Percentiles rank a stretch among this genome's conserved stretches.
Evolutionary conservation across 768 basidiomycete species (phyloP).

Genomic region (Austroboletus festivus): DNA sequence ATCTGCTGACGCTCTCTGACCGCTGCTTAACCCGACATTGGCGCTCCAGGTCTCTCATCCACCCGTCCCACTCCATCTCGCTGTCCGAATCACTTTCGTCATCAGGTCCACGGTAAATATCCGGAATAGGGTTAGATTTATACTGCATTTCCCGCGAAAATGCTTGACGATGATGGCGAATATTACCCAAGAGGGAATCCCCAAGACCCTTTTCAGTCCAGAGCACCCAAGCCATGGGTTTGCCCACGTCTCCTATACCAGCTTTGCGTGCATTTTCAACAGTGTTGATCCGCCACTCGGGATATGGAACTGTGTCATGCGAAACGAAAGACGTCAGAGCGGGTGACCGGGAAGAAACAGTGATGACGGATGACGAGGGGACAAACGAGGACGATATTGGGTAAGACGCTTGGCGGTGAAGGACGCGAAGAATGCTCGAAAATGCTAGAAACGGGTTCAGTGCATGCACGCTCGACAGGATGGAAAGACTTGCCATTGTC

Average conservation of each 20-base stretch:
- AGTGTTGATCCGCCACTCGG: slow-evolving; percentile 60
- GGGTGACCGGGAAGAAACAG: slow-evolving; percentile 42
- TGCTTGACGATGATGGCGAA: slow-evolving; percentile 20
- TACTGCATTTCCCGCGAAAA: slow-evolving; percentile 25
- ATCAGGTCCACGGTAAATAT: slow-evolving; percentile 22
- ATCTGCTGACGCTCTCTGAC: not conserved
- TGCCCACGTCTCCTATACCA: slow-evolving; percentile 55
- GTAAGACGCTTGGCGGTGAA: slow-evolving; percentile 42
- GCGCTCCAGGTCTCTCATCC: slow-evolving; percentile 55
- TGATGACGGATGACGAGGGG: slow-evolving; percentile 45
- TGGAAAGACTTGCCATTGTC: slow-evolving; percentile 36
- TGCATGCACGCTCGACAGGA: not conserved
- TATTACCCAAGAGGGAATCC: slow-evolving; percentile 19
- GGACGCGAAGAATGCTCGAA: slow-evolving; percentile 48
- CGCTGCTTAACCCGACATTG: slow-evolving; percentile 26
- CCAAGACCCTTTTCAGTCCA: slow-evolving; percentile 29
- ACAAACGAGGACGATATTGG: slow-evolving; percentile 43
- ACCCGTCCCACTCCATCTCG: slow-evolving; percentile 67
- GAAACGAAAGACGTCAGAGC: slow-evolving; percentile 22
- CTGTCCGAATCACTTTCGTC: slow-evolving; percentile 42
- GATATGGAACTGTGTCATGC: slow-evolving; percentile 48
- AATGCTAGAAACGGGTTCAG: slow-evolving; percentile 35
- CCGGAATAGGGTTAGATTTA: slow-evolving; percentile 5
- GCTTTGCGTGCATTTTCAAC: slow-evolving; percentile 52
- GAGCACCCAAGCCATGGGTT: slow-evolving; percentile 49